Conservation (phyloP, 2,329 filamentous ascomycete species). For the Tolypocladium tropicale region DNA sequence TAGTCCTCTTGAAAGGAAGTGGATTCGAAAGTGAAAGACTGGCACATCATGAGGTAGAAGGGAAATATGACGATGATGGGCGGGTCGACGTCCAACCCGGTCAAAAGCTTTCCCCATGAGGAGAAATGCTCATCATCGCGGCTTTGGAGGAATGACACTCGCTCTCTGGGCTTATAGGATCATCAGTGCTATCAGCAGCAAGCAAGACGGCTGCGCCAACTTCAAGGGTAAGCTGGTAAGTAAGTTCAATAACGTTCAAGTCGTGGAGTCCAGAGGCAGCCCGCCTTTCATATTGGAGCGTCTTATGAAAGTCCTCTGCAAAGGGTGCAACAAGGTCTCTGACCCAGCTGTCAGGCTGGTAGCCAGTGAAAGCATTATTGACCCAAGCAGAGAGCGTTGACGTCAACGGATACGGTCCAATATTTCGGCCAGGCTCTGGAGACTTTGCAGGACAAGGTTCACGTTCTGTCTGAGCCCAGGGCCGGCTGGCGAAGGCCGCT, state of each 20-base stretch:
- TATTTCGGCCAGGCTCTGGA: not conserved
- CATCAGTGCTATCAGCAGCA: not conserved
- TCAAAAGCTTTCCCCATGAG: slow-evolving; percentile 4
- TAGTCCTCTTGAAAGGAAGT: slow-evolving; percentile 2
- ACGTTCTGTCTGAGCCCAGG: not conserved
- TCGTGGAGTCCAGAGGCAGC: slow-evolving; percentile 1
- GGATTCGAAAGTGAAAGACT: slow-evolving; percentile 3
- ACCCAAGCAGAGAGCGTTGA: slow-evolving; percentile 2
- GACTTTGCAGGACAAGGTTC: not conserved
- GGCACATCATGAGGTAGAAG: slow-evolving; percentile 7
- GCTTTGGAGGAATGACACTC: slow-evolving; percentile 1
- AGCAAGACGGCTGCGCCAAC: slow-evolving; percentile 1
- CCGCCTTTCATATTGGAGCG: not conserved
- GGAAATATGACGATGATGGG: slow-evolving; percentile 7
- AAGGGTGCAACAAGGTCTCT: not conserved
- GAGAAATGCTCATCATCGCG: slow-evolving; percentile 2
- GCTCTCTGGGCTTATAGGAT: not conserved
- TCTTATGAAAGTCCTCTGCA: not conserved
- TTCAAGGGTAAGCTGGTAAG: slow-evolving; percentile 1
- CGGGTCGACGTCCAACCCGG: slow-evolving; percentile 5
- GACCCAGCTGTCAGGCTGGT: not conserved
- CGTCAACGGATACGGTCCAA: slow-evolving; percentile 2
- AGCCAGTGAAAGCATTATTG: not conserved
- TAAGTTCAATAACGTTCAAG: slow-evolving; percentile 1
- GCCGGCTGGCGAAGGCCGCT: not conserved